Evolutionary conservation across 2,329 filamentous ascomycete species (phyloP).

Genomic region (Nigrograna mackinnonii): DNA sequence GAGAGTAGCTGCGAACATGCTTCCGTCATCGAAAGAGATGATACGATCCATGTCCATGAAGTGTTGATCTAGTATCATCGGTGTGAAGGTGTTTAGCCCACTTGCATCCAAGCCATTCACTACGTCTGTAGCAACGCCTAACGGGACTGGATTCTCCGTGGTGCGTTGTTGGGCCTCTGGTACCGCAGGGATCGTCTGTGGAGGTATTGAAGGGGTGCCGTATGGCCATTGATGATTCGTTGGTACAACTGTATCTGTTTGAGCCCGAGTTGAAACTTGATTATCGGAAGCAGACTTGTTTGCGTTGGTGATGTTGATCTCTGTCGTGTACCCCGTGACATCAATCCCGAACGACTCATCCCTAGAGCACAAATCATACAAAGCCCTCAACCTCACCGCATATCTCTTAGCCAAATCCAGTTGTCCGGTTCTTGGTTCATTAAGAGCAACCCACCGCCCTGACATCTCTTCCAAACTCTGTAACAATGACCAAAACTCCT

Average conservation of each 20-base stretch:
- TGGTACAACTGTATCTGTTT: not conserved
- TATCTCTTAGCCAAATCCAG: constrained; percentile 13
- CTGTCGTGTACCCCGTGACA: constrained; percentile 15
- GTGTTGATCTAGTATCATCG: constrained; percentile 18
- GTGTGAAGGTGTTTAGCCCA: constrained; percentile 13
- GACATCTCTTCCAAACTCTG: constrained; percentile 22
- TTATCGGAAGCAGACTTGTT: not conserved
- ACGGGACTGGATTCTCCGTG: not conserved
- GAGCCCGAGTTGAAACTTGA: not conserved
- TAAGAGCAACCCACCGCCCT: constrained; percentile 10
- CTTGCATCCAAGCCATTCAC: constrained; percentile 1
- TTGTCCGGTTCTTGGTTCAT: not conserved
- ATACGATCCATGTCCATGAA: constrained; percentile 21
- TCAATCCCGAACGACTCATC: constrained; percentile 10
- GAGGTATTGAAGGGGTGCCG: not conserved
- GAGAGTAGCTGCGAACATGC: constrained; percentile 19
- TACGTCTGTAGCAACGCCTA: not conserved
- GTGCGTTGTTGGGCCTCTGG: no score
- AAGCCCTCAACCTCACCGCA: constrained; percentile 9
- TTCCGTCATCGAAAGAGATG: constrained; percentile 25
- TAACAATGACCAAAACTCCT: constrained; percentile 19
- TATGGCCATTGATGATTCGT: not conserved
- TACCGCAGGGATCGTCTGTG: no score
- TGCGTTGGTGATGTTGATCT: constrained; percentile 4
- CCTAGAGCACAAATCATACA: constrained; percentile 11